Conservation (phyloP, 768 basidiomycete species). For the Dioszegia crocea region DNA sequence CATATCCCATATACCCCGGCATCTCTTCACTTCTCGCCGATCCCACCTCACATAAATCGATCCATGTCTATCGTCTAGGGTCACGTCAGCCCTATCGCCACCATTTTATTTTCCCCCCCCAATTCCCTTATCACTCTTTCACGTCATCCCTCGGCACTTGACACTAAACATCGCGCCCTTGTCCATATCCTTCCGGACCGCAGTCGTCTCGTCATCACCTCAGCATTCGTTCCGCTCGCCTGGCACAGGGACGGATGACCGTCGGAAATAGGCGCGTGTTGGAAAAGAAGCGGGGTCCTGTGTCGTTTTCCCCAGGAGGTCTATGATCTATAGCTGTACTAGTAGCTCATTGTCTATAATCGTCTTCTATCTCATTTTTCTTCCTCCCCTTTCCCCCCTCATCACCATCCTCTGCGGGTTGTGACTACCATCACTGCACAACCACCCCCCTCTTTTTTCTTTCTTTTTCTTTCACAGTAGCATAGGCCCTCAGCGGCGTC, state of each 20-base stretch:
- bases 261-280: no score
- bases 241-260: no score
- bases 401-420: not conserved
- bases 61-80: not conserved
- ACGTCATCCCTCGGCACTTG: not conserved
- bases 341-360: not conserved
- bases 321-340: no score
- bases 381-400: not conserved
- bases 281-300: no score
- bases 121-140: not conserved
- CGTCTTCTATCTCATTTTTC: not conserved
- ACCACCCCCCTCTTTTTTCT: not conserved
- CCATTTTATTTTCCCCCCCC: not conserved
- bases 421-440: not conserved
- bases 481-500: not conserved
- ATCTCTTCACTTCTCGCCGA: conserved; percentile 4
- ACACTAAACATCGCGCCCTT: not conserved
- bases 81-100: conserved; percentile 2
- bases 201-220: no score
- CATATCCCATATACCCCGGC: conserved; percentile 3
- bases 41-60: not conserved
- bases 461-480: not conserved
- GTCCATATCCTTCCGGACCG: no score
- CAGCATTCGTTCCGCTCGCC: no score
- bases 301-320: no score